These are phyloP conservation scores for Camellia granthamiana DNA, from an alignment of 148 eudicot species.

Conservation along the genomic window DNA sequence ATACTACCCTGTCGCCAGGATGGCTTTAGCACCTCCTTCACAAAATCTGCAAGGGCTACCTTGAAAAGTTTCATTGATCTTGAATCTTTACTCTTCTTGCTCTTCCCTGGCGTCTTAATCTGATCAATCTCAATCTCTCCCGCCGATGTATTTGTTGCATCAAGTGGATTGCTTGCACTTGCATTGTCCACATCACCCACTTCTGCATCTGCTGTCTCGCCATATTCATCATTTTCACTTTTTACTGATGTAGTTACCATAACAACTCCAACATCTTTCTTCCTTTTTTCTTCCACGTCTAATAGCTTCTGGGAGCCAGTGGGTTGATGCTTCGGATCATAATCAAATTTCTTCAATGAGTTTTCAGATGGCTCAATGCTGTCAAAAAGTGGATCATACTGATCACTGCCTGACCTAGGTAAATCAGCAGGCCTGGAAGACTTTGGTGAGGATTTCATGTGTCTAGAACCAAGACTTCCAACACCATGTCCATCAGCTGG, in stretches of 20 bases:
- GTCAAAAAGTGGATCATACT: conserved; percentile 93
- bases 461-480: conserved; percentile 31
- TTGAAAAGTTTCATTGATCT: conserved; percentile 83
- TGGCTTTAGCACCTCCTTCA: conserved; percentile 91
- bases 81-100: conserved; percentile 72
- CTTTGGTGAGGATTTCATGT: conserved; percentile 33
- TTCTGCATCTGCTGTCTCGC: conserved; percentile 93
- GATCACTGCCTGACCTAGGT: conserved; percentile 51
- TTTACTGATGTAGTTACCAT: conserved; percentile 40
- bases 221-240: conserved; percentile 77
- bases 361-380: conserved; percentile 82
- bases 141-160: conserved; percentile 36
- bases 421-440: conserved; percentile 34
- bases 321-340: conserved; percentile 42
- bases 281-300: conserved; percentile 50
- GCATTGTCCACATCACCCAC: conserved; percentile 71
- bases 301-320: conserved; percentile 38
- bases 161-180: conserved; percentile 52
- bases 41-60: conserved; percentile 76
- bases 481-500: conserved; percentile 34
- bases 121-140: conserved; percentile 83
- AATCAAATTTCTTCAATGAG: conserved; percentile 40
- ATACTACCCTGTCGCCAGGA: conserved; percentile 97
- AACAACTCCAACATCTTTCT: conserved; percentile 44
- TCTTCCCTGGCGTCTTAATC: conserved; percentile 52